phyloP scores from a whole-genome alignment of 306 rosid species.

The Hippophae tibetana region DNA sequence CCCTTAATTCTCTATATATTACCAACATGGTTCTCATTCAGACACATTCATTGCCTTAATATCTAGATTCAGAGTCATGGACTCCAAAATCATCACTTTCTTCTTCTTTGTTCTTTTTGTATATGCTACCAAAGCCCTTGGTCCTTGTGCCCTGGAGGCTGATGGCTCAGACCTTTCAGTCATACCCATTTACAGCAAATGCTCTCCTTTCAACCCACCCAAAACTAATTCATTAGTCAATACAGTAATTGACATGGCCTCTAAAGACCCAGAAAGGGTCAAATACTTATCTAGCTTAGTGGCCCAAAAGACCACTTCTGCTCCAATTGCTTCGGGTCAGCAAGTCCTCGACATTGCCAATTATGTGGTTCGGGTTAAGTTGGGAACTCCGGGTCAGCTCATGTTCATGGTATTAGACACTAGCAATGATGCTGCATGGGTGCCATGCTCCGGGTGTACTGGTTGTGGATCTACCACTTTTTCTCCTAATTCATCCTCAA shows the following conservation, averaged over 20 bases:
- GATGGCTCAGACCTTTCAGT: conserved; percentile 48
- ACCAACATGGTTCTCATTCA: conserved; percentile 5
- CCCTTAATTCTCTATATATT: not conserved
- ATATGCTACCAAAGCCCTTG: conserved; percentile 25
- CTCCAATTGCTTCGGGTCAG: conserved; percentile 81
- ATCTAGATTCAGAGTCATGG: conserved; percentile 34
- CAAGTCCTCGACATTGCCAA: conserved; percentile 51
- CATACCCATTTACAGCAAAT: conserved; percentile 72
- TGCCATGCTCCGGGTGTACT: conserved; percentile 59
- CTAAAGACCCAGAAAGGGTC: conserved; percentile 56
- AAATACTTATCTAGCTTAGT: conserved; percentile 46
- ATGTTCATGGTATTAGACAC: conserved; percentile 83
- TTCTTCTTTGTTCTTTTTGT: conserved; percentile 23
- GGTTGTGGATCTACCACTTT: conserved; percentile 56
- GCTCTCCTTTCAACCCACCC: conserved; percentile 71
- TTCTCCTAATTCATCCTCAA: conserved; percentile 42
- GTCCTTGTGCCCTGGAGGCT: conserved; percentile 42
- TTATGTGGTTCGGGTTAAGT: conserved; percentile 59
- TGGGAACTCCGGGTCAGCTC: conserved; percentile 72
- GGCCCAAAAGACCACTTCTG: conserved; percentile 38
- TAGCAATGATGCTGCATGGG: conserved; percentile 72
- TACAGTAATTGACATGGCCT: conserved; percentile 61
- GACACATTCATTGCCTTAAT: conserved; percentile 20
- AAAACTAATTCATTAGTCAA: conserved; percentile 46
- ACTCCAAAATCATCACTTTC: conserved; percentile 13